A percentile compares a stretch with the other conserved stretches of the same genome.
phyloP scores from a whole-genome alignment of 106 monocot species.

The Amphibolis antarctica region DNA sequence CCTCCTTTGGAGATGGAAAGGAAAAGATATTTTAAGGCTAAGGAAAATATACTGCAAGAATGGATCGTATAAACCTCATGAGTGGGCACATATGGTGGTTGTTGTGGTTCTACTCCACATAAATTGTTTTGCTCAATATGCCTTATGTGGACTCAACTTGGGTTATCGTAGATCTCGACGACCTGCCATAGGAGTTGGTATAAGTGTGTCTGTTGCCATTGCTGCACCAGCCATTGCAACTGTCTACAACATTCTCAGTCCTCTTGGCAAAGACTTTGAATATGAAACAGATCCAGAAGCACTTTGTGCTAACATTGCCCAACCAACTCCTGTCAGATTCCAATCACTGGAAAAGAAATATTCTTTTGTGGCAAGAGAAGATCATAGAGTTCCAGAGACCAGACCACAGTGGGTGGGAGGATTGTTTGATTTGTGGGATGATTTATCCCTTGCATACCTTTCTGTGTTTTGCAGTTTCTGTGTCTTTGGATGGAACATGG shows the following conservation, averaged over 20 bases:
- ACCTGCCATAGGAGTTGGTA: constrained; percentile 56
- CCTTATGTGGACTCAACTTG: constrained; percentile 63
- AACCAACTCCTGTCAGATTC: background rate
- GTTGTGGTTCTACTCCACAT: constrained; percentile 58
- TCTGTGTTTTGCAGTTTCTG: constrained; percentile 44
- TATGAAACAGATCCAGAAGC: constrained; percentile 32
- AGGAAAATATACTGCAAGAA: constrained; percentile 66
- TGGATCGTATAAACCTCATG: constrained; percentile 62
- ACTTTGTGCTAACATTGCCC: background rate
- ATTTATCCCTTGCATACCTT: constrained; percentile 30
- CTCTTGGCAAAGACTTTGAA: constrained; percentile 63
- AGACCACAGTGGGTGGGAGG: constrained; percentile 36
- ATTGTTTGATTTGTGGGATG: constrained; percentile 41
- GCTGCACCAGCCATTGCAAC: constrained; percentile 48
- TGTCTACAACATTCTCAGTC: constrained; percentile 68
- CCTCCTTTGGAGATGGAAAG: constrained; percentile 46
- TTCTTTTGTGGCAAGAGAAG: constrained; percentile 37
- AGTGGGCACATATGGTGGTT: constrained; percentile 80
- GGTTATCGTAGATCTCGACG: constrained; percentile 49
- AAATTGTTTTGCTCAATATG: constrained; percentile 82
- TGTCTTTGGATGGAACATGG: constrained; percentile 51
- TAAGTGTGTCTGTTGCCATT: constrained; percentile 51
- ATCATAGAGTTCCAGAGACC: constrained; percentile 16
- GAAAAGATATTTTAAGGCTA: constrained; percentile 29
- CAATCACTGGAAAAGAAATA: constrained; percentile 46